These are phyloP conservation scores for Knoxdaviesia capensis DNA, from an alignment of 2,329 filamentous ascomycete species.

Conservation along the genomic window DNA sequence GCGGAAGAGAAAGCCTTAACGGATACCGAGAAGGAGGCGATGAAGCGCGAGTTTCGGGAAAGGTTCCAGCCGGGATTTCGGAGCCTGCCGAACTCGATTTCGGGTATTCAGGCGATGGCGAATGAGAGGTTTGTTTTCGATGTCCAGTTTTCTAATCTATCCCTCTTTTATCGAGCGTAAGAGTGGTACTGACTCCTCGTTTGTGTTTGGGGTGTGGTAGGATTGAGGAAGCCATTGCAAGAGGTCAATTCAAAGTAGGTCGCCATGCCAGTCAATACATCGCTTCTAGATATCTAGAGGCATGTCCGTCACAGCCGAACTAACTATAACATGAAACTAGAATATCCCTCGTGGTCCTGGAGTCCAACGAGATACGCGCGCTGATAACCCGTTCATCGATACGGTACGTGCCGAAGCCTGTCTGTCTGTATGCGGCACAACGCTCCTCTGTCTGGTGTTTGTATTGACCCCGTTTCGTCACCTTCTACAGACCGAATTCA, in stretches of 20 bases:
- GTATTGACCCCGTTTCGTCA: constrained; percentile 1
- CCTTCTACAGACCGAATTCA: constrained; percentile 59
- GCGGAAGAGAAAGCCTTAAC: constrained; percentile 29
- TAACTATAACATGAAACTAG: constrained; percentile 1
- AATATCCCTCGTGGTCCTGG: constrained; percentile 65
- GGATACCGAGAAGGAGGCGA: constrained; percentile 51
- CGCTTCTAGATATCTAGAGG: too few species aligned
- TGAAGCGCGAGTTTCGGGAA: constrained; percentile 57
- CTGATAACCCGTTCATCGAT: constrained; percentile 76
- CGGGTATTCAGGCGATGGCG: constrained; percentile 63
- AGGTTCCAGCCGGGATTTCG: constrained; percentile 57
- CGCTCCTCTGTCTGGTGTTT: not conserved
- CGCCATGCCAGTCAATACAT: not conserved
- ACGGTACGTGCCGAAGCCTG: constrained; percentile 21
- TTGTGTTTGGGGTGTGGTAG: constrained; percentile 10
- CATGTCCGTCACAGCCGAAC: not conserved
- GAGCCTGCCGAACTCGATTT: constrained; percentile 53
- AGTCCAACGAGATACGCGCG: constrained; percentile 62
- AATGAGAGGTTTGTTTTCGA: constrained; percentile 36
- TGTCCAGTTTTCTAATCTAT: too few species aligned
- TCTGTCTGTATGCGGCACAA: constrained; percentile 3
- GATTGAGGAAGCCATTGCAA: constrained; percentile 83
- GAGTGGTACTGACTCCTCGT: not conserved
- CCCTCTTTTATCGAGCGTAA: not conserved
- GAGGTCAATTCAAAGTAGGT: constrained; percentile 53